Percentiles rank a stretch among this genome's conserved stretches.
Evolutionary conservation across 495 filamentous ascomycete genomes (phyloP).

Genomic region (Penicillium coprophilum): DNA sequence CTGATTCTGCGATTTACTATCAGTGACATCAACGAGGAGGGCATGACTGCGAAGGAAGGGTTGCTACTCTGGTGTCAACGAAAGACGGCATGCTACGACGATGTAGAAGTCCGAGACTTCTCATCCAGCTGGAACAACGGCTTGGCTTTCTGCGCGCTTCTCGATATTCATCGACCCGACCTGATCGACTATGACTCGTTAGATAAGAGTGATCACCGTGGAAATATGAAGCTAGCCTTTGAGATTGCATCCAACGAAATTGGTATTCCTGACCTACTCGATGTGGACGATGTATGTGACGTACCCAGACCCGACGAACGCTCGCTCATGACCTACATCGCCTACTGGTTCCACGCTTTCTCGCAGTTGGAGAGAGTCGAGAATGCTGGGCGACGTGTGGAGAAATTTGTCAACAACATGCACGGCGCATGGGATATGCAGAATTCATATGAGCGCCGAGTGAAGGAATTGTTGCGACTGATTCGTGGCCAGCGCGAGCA

Average conservation of each 20-base stretch:
- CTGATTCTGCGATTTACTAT: constrained; percentile 97
- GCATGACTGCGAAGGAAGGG: constrained; percentile 96
- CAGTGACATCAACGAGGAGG: constrained; percentile 96
- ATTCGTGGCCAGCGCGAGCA: constrained; percentile 68
- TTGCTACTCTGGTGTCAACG: constrained; percentile 95
- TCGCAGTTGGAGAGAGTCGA: constrained; percentile 97
- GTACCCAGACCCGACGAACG: constrained; percentile 94
- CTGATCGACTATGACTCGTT: constrained; percentile 93
- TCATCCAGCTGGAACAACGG: constrained; percentile 96
- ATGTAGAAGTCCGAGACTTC: constrained; percentile 92
- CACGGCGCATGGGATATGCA: constrained; percentile 99
- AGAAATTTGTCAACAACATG: constrained; percentile 99
- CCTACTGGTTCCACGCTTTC: constrained; percentile 99
- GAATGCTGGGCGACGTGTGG: constrained; percentile 91
- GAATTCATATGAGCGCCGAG: constrained; percentile 85
- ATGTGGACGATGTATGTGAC: constrained; percentile 98
- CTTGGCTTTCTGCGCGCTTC: constrained; percentile 89
- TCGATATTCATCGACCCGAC: constrained; percentile 96
- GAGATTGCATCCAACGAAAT: constrained; percentile 95
- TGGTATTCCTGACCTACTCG: constrained; percentile 90
- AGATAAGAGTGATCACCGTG: constrained; percentile 91
- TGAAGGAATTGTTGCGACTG: constrained; percentile 72
- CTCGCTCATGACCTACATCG: constrained; percentile 98
- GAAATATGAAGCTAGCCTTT: constrained; percentile 97
- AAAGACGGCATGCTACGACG: constrained; percentile 97